A percentile compares a stretch with the other conserved stretches of the same genome.
Evolutionary conservation across 257 asterid genomes (phyloP).

Genomic region (Ophiorrhiza pumila): DNA sequence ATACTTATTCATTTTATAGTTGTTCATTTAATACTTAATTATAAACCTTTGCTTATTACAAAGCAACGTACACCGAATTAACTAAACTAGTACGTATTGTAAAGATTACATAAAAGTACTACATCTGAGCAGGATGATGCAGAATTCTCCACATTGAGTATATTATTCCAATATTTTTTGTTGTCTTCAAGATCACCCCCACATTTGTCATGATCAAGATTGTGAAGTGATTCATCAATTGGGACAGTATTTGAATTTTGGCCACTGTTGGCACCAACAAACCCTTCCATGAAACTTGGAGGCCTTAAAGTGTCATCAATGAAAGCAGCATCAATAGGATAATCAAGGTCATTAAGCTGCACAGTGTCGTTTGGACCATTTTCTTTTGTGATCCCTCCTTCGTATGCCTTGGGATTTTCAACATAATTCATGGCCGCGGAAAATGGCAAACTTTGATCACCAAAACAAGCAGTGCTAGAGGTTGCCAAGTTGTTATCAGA

Average conservation of each 20-base stretch:
- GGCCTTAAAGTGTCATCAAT: not conserved
- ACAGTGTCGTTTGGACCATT: not conserved
- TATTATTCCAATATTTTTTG: conserved; percentile 22
- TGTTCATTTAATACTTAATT: not conserved
- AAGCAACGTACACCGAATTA: too few species aligned
- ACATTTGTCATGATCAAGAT: not conserved
- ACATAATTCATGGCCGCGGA: too few species aligned
- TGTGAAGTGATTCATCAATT: not conserved
- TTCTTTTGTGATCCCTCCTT: not conserved
- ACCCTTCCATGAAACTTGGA: conserved; percentile 10
- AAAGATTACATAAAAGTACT: not conserved
- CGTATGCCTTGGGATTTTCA: not conserved
- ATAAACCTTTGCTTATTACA: not conserved
- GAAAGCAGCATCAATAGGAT: not conserved
- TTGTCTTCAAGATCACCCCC: conserved; percentile 26
- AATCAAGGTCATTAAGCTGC: conserved; percentile 9
- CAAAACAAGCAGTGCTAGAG: not conserved
- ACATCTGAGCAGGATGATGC: not conserved
- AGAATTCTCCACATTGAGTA: not conserved
- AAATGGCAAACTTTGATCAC: not conserved
- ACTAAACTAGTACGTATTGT: not conserved
- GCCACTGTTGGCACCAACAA: not conserved
- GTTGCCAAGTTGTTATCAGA: not conserved
- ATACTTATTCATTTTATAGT: too few species aligned
- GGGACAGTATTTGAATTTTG: not conserved